These are phyloP conservation scores for Boletus huronensis DNA, from an alignment of 768 basidiomycete genomes.

Conservation along the genomic window DNA sequence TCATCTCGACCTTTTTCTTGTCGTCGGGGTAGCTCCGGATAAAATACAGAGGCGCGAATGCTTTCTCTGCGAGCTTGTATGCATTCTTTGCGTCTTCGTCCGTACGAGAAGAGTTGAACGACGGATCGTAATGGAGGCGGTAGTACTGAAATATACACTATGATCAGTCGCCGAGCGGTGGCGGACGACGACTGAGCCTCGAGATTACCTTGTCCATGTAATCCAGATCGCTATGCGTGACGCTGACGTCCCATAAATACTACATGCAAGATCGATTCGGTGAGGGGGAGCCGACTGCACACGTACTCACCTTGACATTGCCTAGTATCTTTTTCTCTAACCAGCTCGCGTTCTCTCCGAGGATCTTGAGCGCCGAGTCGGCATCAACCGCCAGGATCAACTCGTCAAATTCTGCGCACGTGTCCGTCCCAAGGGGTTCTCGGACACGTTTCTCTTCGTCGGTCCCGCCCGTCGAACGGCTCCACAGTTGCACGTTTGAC, in stretches of 20 bases:
- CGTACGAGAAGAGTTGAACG: background rate
- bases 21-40: background rate
- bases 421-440: background rate
- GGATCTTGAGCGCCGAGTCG: slow-evolving; percentile 1
- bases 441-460: background rate
- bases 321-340: background rate
- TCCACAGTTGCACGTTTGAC: slow-evolving; percentile 1
- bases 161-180: background rate
- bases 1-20: background rate
- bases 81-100: background rate
- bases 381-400: slow-evolving; percentile 7
- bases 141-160: background rate
- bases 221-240: background rate
- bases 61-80: background rate
- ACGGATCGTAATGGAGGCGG: background rate
- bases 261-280: background rate
- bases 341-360: background rate
- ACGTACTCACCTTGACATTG: background rate
- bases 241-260: background rate
- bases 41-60: background rate
- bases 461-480: background rate
- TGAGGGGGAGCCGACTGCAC: background rate
- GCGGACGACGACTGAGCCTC: background rate
- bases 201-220: background rate
- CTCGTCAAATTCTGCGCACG: slow-evolving; percentile 1